A percentile compares a stretch with the other conserved stretches of the same genome.
phyloP scores from a whole-genome alignment of 352 stramenopile genomes.

The Globisporangium lucens region DNA sequence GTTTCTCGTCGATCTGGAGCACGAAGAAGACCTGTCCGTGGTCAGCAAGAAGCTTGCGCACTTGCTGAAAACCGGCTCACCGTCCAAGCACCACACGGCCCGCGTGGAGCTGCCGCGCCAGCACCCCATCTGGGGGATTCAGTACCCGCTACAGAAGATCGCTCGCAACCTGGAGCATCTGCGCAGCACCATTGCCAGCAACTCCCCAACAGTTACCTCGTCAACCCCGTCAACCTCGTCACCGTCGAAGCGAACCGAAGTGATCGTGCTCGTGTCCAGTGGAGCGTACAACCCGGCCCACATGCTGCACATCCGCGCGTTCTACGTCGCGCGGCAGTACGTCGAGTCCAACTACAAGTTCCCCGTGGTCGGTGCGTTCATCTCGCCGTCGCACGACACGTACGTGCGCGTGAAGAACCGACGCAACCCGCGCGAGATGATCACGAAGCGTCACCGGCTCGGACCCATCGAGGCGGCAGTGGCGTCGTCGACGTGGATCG shows the following conservation, averaged over 20 bases:
- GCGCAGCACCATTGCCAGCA: constrained; percentile 9
- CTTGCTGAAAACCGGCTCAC: constrained; percentile 50
- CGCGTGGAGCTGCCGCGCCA: constrained; percentile 27
- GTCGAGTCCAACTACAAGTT: constrained; percentile 80
- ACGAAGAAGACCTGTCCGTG: constrained; percentile 24
- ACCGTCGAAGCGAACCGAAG: constrained; percentile 37
- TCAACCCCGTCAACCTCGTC: constrained; percentile 14
- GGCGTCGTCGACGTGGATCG: constrained; percentile 70
- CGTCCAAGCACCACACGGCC: constrained; percentile 44
- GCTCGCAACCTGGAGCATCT: constrained; percentile 60
- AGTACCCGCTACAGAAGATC: constrained; percentile 72
- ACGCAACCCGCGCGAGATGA: constrained; percentile 70
- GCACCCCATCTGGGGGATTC: constrained; percentile 55
- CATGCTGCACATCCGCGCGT: constrained; percentile 72
- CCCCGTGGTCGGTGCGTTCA: constrained; percentile 69
- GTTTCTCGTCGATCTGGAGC: constrained; percentile 50
- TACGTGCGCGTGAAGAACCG: constrained; percentile 72
- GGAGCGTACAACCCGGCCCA: constrained; percentile 78
- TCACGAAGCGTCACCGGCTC: constrained; percentile 64
- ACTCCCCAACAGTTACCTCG: constrained; percentile 1
- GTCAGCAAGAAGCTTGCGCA: constrained; percentile 34
- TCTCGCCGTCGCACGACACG: constrained; percentile 77
- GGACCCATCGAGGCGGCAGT: constrained; percentile 64
- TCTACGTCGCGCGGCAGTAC: constrained; percentile 75
- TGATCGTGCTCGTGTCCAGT: constrained; percentile 73